These are phyloP conservation scores for Mallotus japonicus DNA, from an alignment of 441 rosid species.

Conservation along the genomic window DNA sequence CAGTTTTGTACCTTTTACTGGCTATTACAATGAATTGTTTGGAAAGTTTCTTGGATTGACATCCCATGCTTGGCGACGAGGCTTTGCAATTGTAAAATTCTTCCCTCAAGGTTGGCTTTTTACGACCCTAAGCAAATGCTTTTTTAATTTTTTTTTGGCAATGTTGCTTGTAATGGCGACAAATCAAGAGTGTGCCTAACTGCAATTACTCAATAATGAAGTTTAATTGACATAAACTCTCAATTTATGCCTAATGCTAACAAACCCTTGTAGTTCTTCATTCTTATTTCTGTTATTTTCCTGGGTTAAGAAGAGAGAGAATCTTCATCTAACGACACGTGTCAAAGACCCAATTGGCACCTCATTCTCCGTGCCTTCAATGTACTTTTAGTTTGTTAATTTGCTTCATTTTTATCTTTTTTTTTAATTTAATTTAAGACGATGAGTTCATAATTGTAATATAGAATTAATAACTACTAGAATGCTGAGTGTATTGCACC, in stretches of 20 bases:
- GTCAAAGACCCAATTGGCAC: constrained; percentile 3
- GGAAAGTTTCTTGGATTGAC: neutral
- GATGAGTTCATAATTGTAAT: neutral
- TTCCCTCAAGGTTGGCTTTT: constrained; percentile 2
- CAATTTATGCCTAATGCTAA: neutral
- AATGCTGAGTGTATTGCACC: no score
- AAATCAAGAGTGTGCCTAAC: neutral
- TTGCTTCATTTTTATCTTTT: neutral
- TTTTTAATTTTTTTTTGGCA: neutral
- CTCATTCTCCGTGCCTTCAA: neutral
- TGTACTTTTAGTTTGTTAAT: neutral
- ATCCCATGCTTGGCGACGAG: neutral
- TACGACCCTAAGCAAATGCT: neutral
- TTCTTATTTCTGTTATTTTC: neutral
- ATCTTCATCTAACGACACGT: neutral
- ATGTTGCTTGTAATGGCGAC: neutral
- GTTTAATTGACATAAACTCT: neutral
- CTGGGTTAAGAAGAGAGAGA: neutral
- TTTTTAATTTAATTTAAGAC: neutral
- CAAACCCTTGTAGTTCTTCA: neutral
- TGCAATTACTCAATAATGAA: neutral
- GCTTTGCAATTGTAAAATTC: neutral
- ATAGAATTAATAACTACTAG: neutral
- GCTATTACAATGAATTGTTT: neutral
- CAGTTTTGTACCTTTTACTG: neutral